These are phyloP conservation scores for Rhododendron henanense DNA, from an alignment of 148 eudicot species.

Conservation along the genomic window DNA sequence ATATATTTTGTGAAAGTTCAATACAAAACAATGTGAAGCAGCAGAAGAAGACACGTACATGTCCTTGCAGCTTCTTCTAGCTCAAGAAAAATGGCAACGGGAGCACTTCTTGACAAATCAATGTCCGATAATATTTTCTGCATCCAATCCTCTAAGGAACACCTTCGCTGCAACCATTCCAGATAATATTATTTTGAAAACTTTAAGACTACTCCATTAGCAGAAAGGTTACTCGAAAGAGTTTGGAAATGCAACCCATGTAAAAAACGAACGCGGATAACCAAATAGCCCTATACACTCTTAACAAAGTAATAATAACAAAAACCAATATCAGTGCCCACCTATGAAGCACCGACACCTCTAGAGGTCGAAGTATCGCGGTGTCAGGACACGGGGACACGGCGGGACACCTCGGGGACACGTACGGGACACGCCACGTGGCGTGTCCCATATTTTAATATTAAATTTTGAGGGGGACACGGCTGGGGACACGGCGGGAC, in stretches of 20 bases:
- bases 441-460: too few species aligned
- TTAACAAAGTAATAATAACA: neutral
- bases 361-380: too few species aligned
- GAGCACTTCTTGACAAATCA: constrained; percentile 76
- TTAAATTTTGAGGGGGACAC: too few species aligned
- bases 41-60: constrained; percentile 52
- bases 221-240: neutral
- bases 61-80: constrained; percentile 95
- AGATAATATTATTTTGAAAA: neutral
- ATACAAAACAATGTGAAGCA: neutral
- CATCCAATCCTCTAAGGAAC: constrained; percentile 82
- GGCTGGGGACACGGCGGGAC: too few species aligned
- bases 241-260: neutral
- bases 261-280: neutral
- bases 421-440: too few species aligned
- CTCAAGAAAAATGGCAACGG: constrained; percentile 83
- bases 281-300: neutral
- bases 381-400: too few species aligned
- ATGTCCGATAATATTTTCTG: constrained; percentile 71
- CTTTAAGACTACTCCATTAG: neutral
- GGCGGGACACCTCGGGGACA: too few species aligned
- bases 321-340: neutral
- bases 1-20: neutral
- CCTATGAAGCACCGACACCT: too few species aligned
- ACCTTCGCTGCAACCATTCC: constrained; percentile 63